Evolutionary conservation across 179 eudicot species (phyloP), one percentile per base, ranked within the genome.

Genomic region (Spergularia azorica): DNA sequence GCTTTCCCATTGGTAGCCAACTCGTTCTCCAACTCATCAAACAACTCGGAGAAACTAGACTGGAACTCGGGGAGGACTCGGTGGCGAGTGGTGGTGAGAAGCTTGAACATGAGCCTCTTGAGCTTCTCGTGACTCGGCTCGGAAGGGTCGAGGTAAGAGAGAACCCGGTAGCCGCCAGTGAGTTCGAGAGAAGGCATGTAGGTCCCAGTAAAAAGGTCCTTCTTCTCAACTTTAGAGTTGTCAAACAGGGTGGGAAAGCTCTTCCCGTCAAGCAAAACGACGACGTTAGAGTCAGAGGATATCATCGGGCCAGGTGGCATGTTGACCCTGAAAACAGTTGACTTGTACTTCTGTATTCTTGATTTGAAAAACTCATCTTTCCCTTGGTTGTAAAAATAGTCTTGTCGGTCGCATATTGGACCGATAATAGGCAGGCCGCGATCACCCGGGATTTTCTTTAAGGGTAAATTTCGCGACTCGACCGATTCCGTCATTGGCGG

Each of bases 241-340:
- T 94, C 94, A 58, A 92, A 94, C 1, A 94, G 89, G 0, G 77
- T 76, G 0, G 93, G 94, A 32, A 92, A 94, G 15, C 89, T 85
- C 55, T 87, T 88, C 4, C 87, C 97, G 75, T 94, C 97, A 20
- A 92, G 90, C 17, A 95, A 76, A 61, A 82, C 98, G 71, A 92
- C 85, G 73, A 92, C 98, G 78, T 86, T 77, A 0, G 97, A 89
- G 66, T 84, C 63, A 36, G 74, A 21, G 0, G 97, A 59, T 11
- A 94, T 89, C 20, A 82, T 71, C 0, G 94, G 94, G 0, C 97
- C 98, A 1, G 98, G 98, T 16, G 98, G 98, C 96, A 94, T 91
- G 83, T 92, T 94, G 73, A 88, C 81, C 2, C 92, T 71, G 77
- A 80, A 92, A 20, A 94, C 89, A 0, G 98, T 94, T 20, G 98